These are phyloP conservation scores for Stemphylium beticola DNA, from an alignment of 2,329 filamentous ascomycete species.

Conservation along the genomic window DNA sequence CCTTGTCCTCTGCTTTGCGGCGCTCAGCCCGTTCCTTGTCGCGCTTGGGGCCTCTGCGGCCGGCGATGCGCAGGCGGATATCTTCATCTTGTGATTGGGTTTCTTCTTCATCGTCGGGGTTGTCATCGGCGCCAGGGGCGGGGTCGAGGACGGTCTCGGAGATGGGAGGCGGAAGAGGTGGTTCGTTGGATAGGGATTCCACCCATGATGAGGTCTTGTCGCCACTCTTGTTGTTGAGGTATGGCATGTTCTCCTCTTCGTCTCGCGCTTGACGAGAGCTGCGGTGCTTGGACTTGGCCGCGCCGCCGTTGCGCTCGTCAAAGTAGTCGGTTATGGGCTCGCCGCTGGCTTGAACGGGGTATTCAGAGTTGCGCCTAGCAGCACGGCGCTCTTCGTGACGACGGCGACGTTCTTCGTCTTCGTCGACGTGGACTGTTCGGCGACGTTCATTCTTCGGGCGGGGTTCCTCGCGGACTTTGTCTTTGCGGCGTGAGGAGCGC, in stretches of 20 bases:
- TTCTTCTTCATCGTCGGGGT: conserved; percentile 43
- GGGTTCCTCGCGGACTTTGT: conserved; percentile 38
- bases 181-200: conserved; percentile 53
- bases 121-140: conserved; percentile 32
- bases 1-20: conserved; percentile 32
- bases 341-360: conserved; percentile 36
- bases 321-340: conserved; percentile 53
- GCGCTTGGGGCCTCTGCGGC: conserved; percentile 36
- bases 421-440: conserved; percentile 42
- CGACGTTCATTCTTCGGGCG: conserved; percentile 45
- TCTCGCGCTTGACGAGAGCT: conserved; percentile 32
- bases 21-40: conserved; percentile 40
- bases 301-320: conserved; percentile 50
- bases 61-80: conserved; percentile 45
- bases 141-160: conserved; percentile 56
- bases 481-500: conserved; percentile 45
- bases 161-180: conserved; percentile 54
- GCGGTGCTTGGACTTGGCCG: conserved; percentile 32
- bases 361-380: conserved; percentile 47
- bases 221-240: conserved; percentile 46
- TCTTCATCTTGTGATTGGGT: conserved; percentile 48
- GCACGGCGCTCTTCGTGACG: conserved; percentile 54
- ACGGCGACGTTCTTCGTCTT: conserved; percentile 46
- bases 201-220: conserved; percentile 61
- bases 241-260: conserved; percentile 43